These are phyloP conservation scores for Vaccinium corymbosum DNA, from an alignment of 148 eudicot species.

Conservation along the genomic window DNA sequence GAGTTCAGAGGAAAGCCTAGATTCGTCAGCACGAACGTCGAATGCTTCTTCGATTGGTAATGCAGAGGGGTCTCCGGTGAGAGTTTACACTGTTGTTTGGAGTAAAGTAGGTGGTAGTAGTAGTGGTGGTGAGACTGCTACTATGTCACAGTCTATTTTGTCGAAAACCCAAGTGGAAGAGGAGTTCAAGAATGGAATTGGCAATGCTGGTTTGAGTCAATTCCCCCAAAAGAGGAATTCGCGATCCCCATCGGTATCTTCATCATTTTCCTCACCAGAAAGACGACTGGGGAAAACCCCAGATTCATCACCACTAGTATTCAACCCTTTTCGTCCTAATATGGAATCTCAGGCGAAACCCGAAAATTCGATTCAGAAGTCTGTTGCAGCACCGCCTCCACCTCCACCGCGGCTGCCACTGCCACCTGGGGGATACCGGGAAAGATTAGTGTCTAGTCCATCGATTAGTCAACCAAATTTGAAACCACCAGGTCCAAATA, in stretches of 20 bases:
- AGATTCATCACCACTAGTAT: slow-evolving; percentile 1
- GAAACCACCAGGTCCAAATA: slow-evolving; percentile 27
- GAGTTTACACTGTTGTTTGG: slow-evolving; percentile 9
- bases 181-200: not conserved
- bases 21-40: slow-evolving; percentile 19
- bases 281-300: not conserved
- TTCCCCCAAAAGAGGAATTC: not conserved
- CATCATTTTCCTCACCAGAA: slow-evolving; percentile 16
- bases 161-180: not conserved
- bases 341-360: not conserved
- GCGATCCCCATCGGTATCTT: slow-evolving; percentile 5
- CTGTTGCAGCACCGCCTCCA: not conserved
- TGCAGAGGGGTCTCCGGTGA: slow-evolving; percentile 18
- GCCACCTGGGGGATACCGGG: slow-evolving; percentile 30
- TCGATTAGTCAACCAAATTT: slow-evolving; percentile 6
- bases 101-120: not conserved
- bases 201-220: not conserved
- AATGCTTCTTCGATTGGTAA: slow-evolving; percentile 3
- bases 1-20: slow-evolving; percentile 4
- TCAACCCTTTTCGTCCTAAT: not conserved
- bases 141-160: no score
- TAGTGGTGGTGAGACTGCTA: not conserved
- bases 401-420: slow-evolving; percentile 32
- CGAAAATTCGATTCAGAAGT: not conserved
- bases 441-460: slow-evolving; percentile 31